Evolutionary conservation across 495 filamentous ascomycete species (phyloP).

Genomic region (Elasticomyces elasticus): DNA sequence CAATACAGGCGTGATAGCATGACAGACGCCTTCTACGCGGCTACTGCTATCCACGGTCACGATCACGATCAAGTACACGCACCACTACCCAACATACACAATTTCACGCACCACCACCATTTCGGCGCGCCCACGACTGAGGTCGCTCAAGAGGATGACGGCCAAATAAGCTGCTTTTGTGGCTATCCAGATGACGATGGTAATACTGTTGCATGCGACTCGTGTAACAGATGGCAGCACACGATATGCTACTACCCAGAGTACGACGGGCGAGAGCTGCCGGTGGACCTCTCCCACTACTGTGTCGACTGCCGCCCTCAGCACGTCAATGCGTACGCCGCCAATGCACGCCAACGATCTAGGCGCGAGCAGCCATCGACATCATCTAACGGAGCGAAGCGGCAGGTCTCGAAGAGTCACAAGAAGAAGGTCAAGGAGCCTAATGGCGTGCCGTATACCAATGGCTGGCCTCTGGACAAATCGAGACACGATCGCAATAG

Average conservation of each 20-base stretch:
- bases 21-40: slow-evolving; percentile 68
- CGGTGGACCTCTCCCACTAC: slow-evolving; percentile 57
- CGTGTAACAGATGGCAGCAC: slow-evolving; percentile 96
- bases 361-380: slow-evolving; percentile 51
- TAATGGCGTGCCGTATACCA: slow-evolving; percentile 27
- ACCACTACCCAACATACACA: slow-evolving; percentile 40
- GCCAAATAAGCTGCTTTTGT: slow-evolving; percentile 97
- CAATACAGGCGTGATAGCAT: slow-evolving; percentile 54
- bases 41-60: slow-evolving; percentile 56
- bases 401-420: slow-evolving; percentile 36
- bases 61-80: slow-evolving; percentile 47
- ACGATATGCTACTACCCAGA: slow-evolving; percentile 77
- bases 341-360: slow-evolving; percentile 51
- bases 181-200: slow-evolving; percentile 88
- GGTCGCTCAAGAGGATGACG: slow-evolving; percentile 64
- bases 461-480: slow-evolving; percentile 37
- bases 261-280: slow-evolving; percentile 54
- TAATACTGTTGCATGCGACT: slow-evolving; percentile 91
- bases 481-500: slow-evolving; percentile 33
- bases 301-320: slow-evolving; percentile 81
- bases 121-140: slow-evolving; percentile 48
- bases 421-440: slow-evolving; percentile 58
- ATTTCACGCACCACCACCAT: slow-evolving; percentile 33
- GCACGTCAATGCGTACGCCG: slow-evolving; percentile 56
- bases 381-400: slow-evolving; percentile 44